These are phyloP conservation scores for Leccinum subgranulosum DNA, from an alignment of 768 basidiomycete genomes.

Conservation along the genomic window DNA sequence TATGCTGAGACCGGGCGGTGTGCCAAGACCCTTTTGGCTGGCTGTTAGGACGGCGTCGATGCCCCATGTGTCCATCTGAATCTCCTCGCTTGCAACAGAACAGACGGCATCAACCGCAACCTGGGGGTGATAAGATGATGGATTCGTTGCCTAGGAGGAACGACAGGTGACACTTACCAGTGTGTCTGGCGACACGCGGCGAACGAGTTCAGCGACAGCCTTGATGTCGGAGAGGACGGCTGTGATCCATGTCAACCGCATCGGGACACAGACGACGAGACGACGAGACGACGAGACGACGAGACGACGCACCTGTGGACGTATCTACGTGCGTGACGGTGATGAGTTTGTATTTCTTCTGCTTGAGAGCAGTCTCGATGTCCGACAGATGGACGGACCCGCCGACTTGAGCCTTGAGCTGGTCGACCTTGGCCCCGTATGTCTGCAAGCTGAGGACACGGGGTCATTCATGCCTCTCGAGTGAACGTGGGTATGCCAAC, in stretches of 20 bases:
- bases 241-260: slow-evolving; percentile 16
- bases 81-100: slow-evolving; percentile 93
- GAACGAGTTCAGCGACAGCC: slow-evolving; percentile 69
- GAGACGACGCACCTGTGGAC: slow-evolving; percentile 54
- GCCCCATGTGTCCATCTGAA: slow-evolving; percentile 90
- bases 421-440: slow-evolving; percentile 86
- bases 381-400: slow-evolving; percentile 59
- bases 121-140: slow-evolving; percentile 33
- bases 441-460: slow-evolving; percentile 57
- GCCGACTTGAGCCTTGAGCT: slow-evolving; percentile 82
- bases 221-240: slow-evolving; percentile 86
- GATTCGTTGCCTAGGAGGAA: background rate
- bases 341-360: slow-evolving; percentile 82
- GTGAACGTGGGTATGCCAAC: slow-evolving; percentile 35
- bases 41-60: slow-evolving; percentile 87
- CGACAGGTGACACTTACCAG: slow-evolving; percentile 45
- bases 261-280: background rate
- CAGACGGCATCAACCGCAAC: slow-evolving; percentile 92
- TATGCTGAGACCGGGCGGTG: slow-evolving; percentile 91
- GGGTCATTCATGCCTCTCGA: background rate
- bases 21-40: slow-evolving; percentile 89
- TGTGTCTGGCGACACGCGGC: slow-evolving; percentile 77
- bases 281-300: background rate
- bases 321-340: slow-evolving; percentile 97
- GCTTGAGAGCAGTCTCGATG: slow-evolving; percentile 65